Evolutionary conservation across 768 basidiomycete genomes (phyloP).

Genomic region (Russula sp.): DNA sequence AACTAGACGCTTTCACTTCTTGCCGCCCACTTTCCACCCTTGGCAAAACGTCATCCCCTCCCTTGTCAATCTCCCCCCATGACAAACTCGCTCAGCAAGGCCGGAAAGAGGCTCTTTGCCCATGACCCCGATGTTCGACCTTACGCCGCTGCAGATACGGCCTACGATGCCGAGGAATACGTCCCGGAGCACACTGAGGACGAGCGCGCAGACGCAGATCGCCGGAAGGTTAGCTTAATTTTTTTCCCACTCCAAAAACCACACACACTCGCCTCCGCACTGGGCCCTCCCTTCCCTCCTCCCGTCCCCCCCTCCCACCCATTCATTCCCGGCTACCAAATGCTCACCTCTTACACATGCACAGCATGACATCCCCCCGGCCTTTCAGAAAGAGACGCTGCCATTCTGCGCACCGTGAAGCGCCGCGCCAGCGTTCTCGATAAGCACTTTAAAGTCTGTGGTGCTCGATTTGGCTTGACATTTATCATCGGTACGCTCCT

Average conservation of each 20-base stretch:
- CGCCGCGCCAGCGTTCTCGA: conserved; percentile 82
- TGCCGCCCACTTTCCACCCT: conserved; percentile 5
- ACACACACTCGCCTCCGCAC: background rate
- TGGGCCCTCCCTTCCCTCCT: too few species aligned
- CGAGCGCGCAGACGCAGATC: conserved; percentile 38
- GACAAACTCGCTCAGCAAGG: conserved; percentile 37
- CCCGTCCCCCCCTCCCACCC: background rate
- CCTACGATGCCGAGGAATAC: conserved; percentile 64
- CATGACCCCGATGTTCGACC: conserved; percentile 30
- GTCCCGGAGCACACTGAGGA: conserved; percentile 33
- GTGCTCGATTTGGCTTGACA: conserved; percentile 83
- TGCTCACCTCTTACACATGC: too few species aligned
- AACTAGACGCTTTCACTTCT: background rate
- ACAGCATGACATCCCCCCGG: conserved; percentile 69
- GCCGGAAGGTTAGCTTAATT: conserved; percentile 49
- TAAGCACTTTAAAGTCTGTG: conserved; percentile 77
- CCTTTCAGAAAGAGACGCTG: conserved; percentile 69
- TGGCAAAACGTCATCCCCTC: background rate
- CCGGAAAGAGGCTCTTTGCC: conserved; percentile 56
- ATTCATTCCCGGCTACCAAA: too few species aligned
- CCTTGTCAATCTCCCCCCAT: conserved; percentile 20
- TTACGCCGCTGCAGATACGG: conserved; percentile 66
- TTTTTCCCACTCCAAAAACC: background rate
- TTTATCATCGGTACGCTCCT: conserved; percentile 57
- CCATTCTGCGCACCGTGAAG: conserved; percentile 71